Evolutionary conservation across 129 eudicot genomes (phyloP).

Genomic region (Artemisia tridentata): DNA sequence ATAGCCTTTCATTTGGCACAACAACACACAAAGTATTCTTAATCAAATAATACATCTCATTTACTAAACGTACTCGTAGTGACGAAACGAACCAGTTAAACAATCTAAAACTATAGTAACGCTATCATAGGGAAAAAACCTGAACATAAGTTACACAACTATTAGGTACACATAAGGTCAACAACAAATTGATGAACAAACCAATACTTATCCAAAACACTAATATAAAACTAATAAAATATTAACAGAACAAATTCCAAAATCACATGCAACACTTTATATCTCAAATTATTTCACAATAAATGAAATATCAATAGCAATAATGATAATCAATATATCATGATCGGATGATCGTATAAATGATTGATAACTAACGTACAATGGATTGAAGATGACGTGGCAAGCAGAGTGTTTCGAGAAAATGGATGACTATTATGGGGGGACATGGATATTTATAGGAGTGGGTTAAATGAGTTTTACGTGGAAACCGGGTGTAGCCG

Average conservation of each 20-base stretch:
- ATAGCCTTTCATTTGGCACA: neutral
- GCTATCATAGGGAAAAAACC: too few relatives aligned
- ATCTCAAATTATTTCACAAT: conserved; percentile 1
- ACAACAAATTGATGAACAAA: neutral
- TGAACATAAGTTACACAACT: too few relatives aligned
- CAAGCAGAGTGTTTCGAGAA: conserved; percentile 8
- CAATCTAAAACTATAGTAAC: too few relatives aligned
- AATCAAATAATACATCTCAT: too few relatives aligned
- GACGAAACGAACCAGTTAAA: too few relatives aligned
- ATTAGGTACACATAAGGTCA: neutral
- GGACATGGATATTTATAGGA: conserved; percentile 21
- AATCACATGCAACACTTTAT: conserved; percentile 32
- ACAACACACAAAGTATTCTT: neutral
- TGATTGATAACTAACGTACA: conserved; percentile 18
- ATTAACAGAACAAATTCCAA: conserved; percentile 25
- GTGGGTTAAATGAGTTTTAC: neutral
- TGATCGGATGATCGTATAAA: conserved; percentile 7
- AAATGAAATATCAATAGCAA: too few relatives aligned
- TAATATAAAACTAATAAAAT: neutral
- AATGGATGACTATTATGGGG: conserved; percentile 27
- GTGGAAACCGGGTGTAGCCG: conserved; percentile 31
- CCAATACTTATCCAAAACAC: neutral
- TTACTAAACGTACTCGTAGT: too few relatives aligned
- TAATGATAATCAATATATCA: neutral
- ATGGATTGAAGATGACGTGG: conserved; percentile 25